phyloP scores from a whole-genome alignment of 768 basidiomycete genomes.

The Macrolepiota albuminosa region DNA sequence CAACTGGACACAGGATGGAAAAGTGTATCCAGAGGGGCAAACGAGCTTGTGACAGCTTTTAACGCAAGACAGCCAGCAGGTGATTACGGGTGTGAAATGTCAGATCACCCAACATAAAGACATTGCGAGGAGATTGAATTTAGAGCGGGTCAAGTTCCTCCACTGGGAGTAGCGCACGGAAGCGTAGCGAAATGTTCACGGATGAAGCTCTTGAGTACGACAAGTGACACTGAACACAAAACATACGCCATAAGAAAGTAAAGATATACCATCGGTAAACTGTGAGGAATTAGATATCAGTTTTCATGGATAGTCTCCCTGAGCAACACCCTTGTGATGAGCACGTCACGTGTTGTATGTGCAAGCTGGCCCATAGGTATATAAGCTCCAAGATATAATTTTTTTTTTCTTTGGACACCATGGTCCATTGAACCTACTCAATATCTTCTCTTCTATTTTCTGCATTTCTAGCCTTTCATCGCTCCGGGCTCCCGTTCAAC shows the following conservation, averaged over 20 bases:
- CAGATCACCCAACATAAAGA: neutral
- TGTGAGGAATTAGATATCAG: neutral
- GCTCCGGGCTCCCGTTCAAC: slow-evolving; percentile 43
- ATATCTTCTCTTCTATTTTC: slow-evolving; percentile 5
- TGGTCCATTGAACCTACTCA: slow-evolving; percentile 8
- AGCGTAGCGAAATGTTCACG: neutral
- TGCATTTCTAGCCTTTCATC: slow-evolving; percentile 35
- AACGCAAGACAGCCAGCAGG: neutral
- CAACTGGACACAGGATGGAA: neutral
- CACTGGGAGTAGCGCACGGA: neutral
- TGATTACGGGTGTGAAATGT: neutral
- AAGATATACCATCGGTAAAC: neutral
- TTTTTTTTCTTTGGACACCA: slow-evolving; percentile 15
- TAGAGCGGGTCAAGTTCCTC: neutral
- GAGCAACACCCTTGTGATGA: no score
- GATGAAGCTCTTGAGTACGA: neutral
- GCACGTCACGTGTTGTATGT: neutral
- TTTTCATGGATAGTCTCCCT: no score
- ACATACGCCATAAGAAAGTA: neutral
- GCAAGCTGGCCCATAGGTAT: slow-evolving; percentile 19
- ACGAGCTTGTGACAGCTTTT: no score
- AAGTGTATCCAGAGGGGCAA: neutral
- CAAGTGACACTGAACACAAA: neutral
- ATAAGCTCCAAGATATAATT: neutral
- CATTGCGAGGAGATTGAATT: neutral